Percentiles rank a stretch among this genome's conserved stretches.
phyloP scores from a whole-genome alignment of 768 basidiomycete genomes.

The Hypsizygus marmoreus region DNA sequence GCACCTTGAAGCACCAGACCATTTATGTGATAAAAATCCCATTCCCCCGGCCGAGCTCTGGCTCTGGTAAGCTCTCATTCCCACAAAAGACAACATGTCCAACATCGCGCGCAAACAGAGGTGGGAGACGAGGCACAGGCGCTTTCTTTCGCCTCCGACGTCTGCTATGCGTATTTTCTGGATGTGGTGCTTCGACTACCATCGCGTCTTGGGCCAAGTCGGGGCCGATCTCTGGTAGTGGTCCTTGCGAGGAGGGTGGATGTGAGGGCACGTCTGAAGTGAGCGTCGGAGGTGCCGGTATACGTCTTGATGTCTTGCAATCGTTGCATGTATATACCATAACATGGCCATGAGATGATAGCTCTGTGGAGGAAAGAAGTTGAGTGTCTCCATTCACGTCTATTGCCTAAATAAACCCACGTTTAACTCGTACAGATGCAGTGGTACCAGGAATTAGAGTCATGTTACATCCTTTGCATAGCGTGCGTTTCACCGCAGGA shows the following conservation, averaged over 20 bases:
- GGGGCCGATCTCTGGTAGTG: neutral
- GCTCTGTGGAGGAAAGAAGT: too few species aligned
- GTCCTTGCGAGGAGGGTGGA: neutral
- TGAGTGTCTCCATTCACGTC: too few species aligned
- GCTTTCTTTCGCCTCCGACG: slow-evolving; percentile 18
- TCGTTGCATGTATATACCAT: slow-evolving; percentile 59
- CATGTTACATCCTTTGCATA: slow-evolving; percentile 70
- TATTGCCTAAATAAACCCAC: too few species aligned
- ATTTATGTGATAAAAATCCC: slow-evolving; percentile 30
- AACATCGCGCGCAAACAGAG: slow-evolving; percentile 61
- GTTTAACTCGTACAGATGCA: slow-evolving; percentile 61
- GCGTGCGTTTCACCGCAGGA: slow-evolving; percentile 77
- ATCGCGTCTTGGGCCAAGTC: too few species aligned
- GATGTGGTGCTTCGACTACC: too few species aligned
- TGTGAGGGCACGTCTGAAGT: neutral
- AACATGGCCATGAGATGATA: slow-evolving; percentile 49
- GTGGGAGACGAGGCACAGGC: slow-evolving; percentile 43
- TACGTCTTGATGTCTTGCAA: slow-evolving; percentile 60
- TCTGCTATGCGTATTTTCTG: neutral
- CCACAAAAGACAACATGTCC: slow-evolving; percentile 74
- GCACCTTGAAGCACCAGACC: neutral
- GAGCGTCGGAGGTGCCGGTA: slow-evolving; percentile 63
- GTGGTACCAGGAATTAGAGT: slow-evolving; percentile 71
- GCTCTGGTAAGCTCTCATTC: slow-evolving; percentile 43
- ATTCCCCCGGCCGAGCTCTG: slow-evolving; percentile 17